Base-by-base conservation (phyloP, 2,329 filamentous ascomycete species). In the Penicillium sp. region DNA sequence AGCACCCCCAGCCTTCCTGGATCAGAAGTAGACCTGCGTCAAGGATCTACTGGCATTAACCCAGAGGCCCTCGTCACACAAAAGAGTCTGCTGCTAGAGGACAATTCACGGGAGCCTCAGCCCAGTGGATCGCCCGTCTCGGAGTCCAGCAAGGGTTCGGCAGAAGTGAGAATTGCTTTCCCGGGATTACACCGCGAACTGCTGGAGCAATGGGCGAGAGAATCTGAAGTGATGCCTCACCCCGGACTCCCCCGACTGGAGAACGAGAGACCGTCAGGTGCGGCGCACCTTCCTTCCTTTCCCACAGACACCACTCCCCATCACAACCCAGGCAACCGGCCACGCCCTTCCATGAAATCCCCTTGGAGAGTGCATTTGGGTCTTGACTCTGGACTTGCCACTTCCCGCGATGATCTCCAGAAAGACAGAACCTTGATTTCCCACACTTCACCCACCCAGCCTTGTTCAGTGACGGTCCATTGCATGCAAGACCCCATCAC, bases 151-250 rank as follows among this genome's bases (percentile, higher is more conserved):
- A 39, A 55, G 22, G 43, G 49, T 27, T 65, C 66, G 24, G 59
- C 52, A 6, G 59, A 63, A 24, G 61, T 64, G 14, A 40, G 33
- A 24, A 53, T 68, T 49, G 65, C 63, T 11, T 68, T 67, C 24
- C 66, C 66, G 9, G 65, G 61, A 27, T 10, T 66, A 0, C 63
- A 66, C 19, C 63, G 60, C 13, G 65, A 60, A 18, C 37, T 64
- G 14, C 33, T 66, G 1, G 56, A 63, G 16, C 64, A 68, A 33
- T 68, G 64, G 61, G 24, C 27, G 4, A 55, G 50, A 35, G 53
- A 55, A 36, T 52, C 22, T 16, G 37, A 55, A 22, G 16, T 16
- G 19, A 6, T n/a, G 36, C 10, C 19, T 19, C 3, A 35, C 27
- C 46, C 31, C 31, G 31, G 22, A 35, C 33, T 35, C 31, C n/a